Base-by-base conservation (phyloP, 371 early-diverging fungal species). In the Mortierella sp. region DNA sequence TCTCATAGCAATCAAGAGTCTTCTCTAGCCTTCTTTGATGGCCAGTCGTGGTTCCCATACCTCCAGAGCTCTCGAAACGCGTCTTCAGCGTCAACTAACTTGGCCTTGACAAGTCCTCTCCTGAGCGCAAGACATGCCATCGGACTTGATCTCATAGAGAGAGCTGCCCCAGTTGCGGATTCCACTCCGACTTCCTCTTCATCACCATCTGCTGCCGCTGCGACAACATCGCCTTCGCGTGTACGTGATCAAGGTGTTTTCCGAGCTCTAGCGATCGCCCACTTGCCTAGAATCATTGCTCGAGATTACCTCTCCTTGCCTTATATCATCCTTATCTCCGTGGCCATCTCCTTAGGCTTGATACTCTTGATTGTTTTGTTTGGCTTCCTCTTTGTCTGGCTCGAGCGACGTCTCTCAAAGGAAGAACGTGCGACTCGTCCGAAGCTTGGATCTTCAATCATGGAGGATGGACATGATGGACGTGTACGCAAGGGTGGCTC, bases 291-390 rank as follows among this genome's bases (percentile, higher is more conserved):
- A 4, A 67, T 78, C 52, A 70, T 78, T 24, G 50, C 74, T 21
- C 69, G 70, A 0, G 85, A 72, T 16, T 86, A 80, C 62, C 77
- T 91, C 21, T 84, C 93, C 1, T 70, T 88, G 0, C 88, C 91
- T 0, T 69, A 92, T 63, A 91, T 95, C 5, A 89, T 95, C 45
- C 74, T 94, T 6, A 88, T 93, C 48, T 88, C 94, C 10, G 77
- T 92, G 33, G 94, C 91, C 28, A 86, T 91, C 11, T 89, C 94
- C 1, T 83, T 94, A 19, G 91, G 87, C 16, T 84, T 94, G 21
- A 92, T 93, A 5, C 87, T 91, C 63, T 69, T 91, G 13, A 89
- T 94, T 60, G 92, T 94, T n/a, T 70, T 90, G 4, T 62, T 85
- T 32, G 91, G 91, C 2, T 83, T 94, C 67, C 21, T 76, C 2